Conservation (phyloP, 768 basidiomycete species). For the Auricularia auricula-judae region DNA sequence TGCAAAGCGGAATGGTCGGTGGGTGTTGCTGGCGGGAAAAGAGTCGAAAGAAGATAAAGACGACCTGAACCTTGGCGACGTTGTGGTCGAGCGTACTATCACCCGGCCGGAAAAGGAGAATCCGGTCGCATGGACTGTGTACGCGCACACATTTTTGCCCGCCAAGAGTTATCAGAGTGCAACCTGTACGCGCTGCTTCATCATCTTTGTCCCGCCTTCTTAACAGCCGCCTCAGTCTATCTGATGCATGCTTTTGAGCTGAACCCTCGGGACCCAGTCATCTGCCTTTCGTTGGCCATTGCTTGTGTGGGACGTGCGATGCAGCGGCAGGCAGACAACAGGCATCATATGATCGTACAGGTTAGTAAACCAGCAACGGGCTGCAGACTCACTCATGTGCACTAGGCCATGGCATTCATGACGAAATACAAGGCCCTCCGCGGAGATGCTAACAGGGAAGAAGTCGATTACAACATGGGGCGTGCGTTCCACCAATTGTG, state of each 20-base stretch:
- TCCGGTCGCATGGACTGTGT: slow-evolving; percentile 58
- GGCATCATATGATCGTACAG: slow-evolving; percentile 80
- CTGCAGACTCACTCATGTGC: not conserved
- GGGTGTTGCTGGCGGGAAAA: slow-evolving; percentile 36
- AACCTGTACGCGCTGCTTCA: slow-evolving; percentile 52
- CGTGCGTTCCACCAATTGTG: slow-evolving; percentile 90
- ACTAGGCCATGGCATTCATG: slow-evolving; percentile 74
- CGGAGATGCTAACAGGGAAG: slow-evolving; percentile 36
- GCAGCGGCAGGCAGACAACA: slow-evolving; percentile 90
- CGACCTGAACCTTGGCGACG: slow-evolving; percentile 30
- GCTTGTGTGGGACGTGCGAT: slow-evolving; percentile 83
- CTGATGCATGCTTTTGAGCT: slow-evolving; percentile 81
- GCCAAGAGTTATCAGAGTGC: slow-evolving; percentile 86
- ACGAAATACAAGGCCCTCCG: slow-evolving; percentile 67
- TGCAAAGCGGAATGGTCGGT: slow-evolving; percentile 50
- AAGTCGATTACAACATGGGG: slow-evolving; percentile 91
- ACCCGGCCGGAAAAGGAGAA: slow-evolving; percentile 42
- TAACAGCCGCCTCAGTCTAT: slow-evolving; percentile 47
- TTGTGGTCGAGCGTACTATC: slow-evolving; percentile 21
- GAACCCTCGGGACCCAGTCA: slow-evolving; percentile 70
- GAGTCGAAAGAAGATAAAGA: slow-evolving; percentile 25
- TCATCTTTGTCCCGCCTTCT: not conserved
- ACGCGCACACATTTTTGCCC: slow-evolving; percentile 75
- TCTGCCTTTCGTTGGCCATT: slow-evolving; percentile 73
- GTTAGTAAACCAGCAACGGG: slow-evolving; percentile 17